Conservation (phyloP, 352 stramenopile genomes). For the Discostella stelligera region DNA sequence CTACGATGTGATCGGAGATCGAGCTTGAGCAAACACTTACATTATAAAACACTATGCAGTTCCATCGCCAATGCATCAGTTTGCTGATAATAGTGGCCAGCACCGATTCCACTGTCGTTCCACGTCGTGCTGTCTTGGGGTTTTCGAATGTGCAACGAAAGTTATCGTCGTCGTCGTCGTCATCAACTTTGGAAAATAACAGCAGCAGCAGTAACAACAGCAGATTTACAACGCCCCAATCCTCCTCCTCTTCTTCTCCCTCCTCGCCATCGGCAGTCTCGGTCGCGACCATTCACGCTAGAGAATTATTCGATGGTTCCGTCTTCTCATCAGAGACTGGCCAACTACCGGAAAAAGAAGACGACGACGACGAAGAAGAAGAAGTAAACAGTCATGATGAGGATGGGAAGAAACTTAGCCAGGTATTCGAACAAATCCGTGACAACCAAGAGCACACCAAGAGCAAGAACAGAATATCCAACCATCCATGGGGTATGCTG, state of each 20-base stretch:
- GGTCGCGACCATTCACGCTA: constrained; percentile 13
- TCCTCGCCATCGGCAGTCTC: neutral
- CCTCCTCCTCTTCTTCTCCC: neutral
- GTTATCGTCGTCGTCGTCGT: neutral
- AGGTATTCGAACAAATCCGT: neutral
- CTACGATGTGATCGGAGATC: too few species aligned
- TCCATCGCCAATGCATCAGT: neutral
- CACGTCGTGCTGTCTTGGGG: neutral
- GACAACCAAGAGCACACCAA: neutral
- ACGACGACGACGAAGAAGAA: neutral
- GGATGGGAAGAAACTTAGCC: neutral
- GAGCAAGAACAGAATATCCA: too few species aligned
- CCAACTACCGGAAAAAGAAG: neutral
- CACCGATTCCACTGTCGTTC: neutral
- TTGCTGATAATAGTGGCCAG: neutral
- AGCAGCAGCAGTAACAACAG: neutral
- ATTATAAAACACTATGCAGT: neutral
- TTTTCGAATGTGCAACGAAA: neutral
- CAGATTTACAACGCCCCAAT: neutral
- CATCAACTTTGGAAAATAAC: neutral
- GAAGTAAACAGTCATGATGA: neutral
- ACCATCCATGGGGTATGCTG: neutral
- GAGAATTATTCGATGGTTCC: constrained; percentile 15
- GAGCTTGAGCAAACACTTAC: too few species aligned
- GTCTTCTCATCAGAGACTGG: neutral